A percentile compares a stretch with the other conserved stretches of the same genome.
These are phyloP conservation scores for Xanthoparmelia taractica DNA, from an alignment of 495 filamentous ascomycete species.

Conservation along the genomic window DNA sequence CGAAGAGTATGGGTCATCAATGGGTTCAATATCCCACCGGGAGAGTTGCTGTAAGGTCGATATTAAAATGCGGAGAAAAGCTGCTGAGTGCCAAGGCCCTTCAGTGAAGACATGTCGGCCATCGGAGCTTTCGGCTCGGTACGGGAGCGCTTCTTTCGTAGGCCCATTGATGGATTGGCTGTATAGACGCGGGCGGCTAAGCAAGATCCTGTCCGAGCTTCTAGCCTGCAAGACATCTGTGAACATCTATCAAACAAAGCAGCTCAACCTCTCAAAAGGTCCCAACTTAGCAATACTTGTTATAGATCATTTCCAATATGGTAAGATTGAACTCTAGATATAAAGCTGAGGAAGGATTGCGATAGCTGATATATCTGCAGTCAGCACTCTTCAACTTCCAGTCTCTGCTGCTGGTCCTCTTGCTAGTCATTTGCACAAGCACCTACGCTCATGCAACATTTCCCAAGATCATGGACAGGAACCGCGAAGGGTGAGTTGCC, in stretches of 20 bases:
- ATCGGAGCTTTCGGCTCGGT: background rate
- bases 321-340: background rate
- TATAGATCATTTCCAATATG: background rate
- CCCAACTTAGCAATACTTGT: background rate
- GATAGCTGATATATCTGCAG: slow-evolving; percentile 40
- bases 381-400: slow-evolving; percentile 98
- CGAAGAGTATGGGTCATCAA: background rate
- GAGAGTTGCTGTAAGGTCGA: background rate
- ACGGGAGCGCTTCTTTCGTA: background rate
- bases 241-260: background rate
- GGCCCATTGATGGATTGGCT: background rate
- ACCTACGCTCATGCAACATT: slow-evolving; percentile 86
- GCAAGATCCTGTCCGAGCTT: background rate
- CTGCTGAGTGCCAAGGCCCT: background rate
- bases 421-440: slow-evolving; percentile 92
- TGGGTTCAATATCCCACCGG: background rate
- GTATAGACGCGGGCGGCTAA: background rate
- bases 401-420: slow-evolving; percentile 82
- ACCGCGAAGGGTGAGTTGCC: slow-evolving; percentile 71
- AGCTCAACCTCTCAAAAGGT: background rate
- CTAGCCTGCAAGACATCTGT: background rate
- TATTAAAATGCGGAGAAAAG: background rate
- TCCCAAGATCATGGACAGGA: slow-evolving; percentile 85
- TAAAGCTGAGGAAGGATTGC: background rate
- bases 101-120: background rate